Base-by-base conservation (phyloP, 2,329 filamentous ascomycete species). In the Cyphellophora europaea region DNA sequence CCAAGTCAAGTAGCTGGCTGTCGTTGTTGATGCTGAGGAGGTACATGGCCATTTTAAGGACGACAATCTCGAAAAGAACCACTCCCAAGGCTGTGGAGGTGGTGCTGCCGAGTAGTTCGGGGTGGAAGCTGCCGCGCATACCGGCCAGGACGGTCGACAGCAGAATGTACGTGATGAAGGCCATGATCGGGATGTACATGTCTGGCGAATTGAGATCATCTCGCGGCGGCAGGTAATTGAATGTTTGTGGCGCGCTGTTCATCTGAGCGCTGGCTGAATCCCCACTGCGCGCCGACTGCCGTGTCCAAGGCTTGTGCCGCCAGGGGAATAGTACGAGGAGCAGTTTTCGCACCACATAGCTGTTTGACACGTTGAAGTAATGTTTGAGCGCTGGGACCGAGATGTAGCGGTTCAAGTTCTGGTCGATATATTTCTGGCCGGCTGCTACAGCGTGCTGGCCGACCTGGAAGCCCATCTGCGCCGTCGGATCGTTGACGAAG, bases 131-230 rank as follows among this genome's bases (percentile, higher is more conserved):
- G 17, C 91, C 89, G 34, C 85, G 75, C 29, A 98, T 71, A 28
- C 91, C 91, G 6, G 89, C 89, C 36, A 98, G 71, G 27, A 96
- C 71, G 1, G 89, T 91, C 4, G 85, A 93, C 8, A 98, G 74
- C 19, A 98, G 79, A 46, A 98, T 93, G 61, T 98, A 98, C 15
- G 91, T 98, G 30, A 96, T 87, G 35, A 98, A 70, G 2, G 91
- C 89, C 91, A 98, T 98, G 53, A 93, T 82, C 40, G 88, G 88
- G 51, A 98, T 98, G 65, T 98, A 98, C 88, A 98, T 96, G 63
- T 98, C 91, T 11, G 93, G 91, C 47, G 86, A 93, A 63, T 98
- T 98, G 60, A 96, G 71, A 55, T 98, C 91, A 59, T 98, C 89
- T 45, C 91, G 74, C 2, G 91, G 91, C 4, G 91, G 86, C 5